Evolutionary conservation across 2,329 filamentous ascomycete genomes (phyloP).

Genomic region (Epichloe festucae): DNA sequence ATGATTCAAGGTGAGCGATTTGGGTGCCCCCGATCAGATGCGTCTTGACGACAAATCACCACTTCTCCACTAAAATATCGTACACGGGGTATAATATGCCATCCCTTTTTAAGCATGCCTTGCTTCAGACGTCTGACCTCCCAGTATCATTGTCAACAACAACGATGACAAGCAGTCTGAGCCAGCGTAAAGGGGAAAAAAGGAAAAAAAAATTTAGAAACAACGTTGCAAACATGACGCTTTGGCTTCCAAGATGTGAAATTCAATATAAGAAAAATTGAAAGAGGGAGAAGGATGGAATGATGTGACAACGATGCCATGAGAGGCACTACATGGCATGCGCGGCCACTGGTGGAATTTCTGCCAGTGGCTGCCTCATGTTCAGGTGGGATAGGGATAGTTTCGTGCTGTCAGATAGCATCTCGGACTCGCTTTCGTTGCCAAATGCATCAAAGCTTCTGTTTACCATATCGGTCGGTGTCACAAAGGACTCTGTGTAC

Average conservation of each 20-base stretch:
- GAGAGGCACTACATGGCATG: slow-evolving; percentile 11
- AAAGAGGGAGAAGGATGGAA: background rate
- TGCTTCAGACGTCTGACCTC: background rate
- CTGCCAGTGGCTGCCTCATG: slow-evolving; percentile 18
- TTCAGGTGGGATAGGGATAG: slow-evolving; percentile 52
- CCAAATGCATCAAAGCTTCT: slow-evolving; percentile 28
- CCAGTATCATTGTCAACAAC: background rate
- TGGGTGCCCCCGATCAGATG: no score
- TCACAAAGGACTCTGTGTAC: slow-evolving; percentile 37
- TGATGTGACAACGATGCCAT: no score
- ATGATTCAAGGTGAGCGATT: no score
- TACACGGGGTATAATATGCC: slow-evolving; percentile 3
- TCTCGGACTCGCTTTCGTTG: slow-evolving; percentile 25
- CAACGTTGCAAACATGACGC: background rate
- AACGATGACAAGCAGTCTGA: background rate
- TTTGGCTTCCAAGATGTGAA: background rate
- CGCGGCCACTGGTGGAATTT: slow-evolving; percentile 11
- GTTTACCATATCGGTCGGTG: slow-evolving; percentile 33
- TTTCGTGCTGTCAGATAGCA: slow-evolving; percentile 46
- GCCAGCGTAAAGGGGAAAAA: background rate
- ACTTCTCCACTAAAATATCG: background rate
- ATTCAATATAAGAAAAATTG: background rate
- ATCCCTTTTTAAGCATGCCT: background rate
- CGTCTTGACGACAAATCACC: no score
- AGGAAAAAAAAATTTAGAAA: background rate